Conservation (phyloP, 768 basidiomycete genomes). For the Lentinula sp. region DNA sequence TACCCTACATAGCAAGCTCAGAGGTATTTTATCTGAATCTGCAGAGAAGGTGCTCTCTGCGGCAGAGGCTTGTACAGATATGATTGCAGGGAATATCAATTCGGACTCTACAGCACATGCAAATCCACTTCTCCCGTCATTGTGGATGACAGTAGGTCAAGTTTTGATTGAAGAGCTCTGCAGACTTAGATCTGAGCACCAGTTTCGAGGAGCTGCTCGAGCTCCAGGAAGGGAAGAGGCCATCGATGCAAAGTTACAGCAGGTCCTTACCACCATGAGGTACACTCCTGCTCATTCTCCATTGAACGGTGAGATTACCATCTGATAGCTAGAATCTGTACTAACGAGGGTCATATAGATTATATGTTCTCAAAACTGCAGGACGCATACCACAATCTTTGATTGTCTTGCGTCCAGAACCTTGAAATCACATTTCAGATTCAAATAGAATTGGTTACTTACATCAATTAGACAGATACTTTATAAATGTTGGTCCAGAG, state of each 20-base stretch:
- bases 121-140: background rate
- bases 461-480: background rate
- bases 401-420: background rate
- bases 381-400: background rate
- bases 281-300: background rate
- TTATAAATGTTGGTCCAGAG: background rate
- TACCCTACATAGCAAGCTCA: conserved; percentile 15
- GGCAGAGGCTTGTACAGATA: background rate
- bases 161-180: background rate
- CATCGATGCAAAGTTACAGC: background rate
- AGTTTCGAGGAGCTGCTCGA: background rate
- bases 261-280: background rate
- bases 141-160: conserved; percentile 1
- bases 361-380: background rate
- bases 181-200: background rate
- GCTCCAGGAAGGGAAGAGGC: background rate
- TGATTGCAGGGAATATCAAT: background rate
- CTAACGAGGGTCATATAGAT: background rate
- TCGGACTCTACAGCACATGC: background rate
- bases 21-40: background rate
- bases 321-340: background rate
- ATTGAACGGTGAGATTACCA: background rate
- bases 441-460: no score
- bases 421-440: no score
- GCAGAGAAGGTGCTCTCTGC: background rate